Conservation (phyloP, 1,139 yeast species). For the Geotrichum siamense region DNA sequence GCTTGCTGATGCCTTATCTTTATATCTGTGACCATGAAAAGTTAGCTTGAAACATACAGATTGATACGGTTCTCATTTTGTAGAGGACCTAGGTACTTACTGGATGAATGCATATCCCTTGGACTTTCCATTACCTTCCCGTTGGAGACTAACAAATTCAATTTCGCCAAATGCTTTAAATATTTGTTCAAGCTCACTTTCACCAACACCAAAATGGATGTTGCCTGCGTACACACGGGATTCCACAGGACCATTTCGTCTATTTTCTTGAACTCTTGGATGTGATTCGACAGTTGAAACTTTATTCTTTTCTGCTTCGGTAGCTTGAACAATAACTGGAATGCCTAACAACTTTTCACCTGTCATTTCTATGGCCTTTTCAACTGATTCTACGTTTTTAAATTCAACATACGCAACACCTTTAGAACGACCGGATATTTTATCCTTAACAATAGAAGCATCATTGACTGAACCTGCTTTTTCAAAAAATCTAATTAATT, state of each 20-base stretch:
- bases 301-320: conserved; percentile 35
- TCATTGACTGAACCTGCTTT: conserved; percentile 34
- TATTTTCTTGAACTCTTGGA: conserved; percentile 3
- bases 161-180: conserved; percentile 35
- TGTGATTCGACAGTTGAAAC: background rate
- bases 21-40: conserved; percentile 22
- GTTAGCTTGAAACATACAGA: background rate
- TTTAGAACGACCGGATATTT: conserved; percentile 34
- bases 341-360: conserved; percentile 35
- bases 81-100: conserved; percentile 19
- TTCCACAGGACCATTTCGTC: conserved; percentile 22
- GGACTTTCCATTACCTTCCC: conserved; percentile 33
- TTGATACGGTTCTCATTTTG: background rate
- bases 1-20: conserved; percentile 27
- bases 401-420: conserved; percentile 39
- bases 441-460: conserved; percentile 37
- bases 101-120: conserved; percentile 35
- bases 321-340: conserved; percentile 35
- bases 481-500: conserved; percentile 34
- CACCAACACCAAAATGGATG: conserved; percentile 31
- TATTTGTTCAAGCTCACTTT: conserved; percentile 30
- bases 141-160: conserved; percentile 30
- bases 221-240: conserved; percentile 33
- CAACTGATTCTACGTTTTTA: conserved; percentile 29
- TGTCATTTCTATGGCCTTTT: conserved; percentile 33